Percentiles rank a stretch among this genome's conserved stretches.
Conservation (phyloP, 148 eudicot species). For the Chenopodium album region DNA sequence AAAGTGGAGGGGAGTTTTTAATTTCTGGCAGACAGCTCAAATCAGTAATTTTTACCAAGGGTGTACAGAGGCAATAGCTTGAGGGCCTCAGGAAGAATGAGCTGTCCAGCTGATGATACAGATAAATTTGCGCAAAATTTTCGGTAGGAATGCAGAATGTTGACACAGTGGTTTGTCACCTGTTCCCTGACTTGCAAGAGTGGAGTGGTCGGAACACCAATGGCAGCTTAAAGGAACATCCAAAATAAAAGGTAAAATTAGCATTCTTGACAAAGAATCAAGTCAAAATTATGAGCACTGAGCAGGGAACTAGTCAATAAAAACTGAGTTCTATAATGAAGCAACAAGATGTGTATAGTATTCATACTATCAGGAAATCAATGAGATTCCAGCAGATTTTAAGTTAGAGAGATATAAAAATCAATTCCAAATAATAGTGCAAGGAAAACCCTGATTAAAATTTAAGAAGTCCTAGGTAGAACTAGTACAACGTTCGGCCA, state of each 20-base stretch:
- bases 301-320: neutral
- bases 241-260: constrained; percentile 29
- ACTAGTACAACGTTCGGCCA: neutral
- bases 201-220: constrained; percentile 63
- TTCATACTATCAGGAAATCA: neutral
- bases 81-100: constrained; percentile 97
- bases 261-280: neutral
- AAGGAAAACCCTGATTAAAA: neutral
- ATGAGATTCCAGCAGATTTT: neutral
- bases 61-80: constrained; percentile 88
- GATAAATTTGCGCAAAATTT: constrained; percentile 81
- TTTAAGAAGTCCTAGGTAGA: neutral
- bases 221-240: constrained; percentile 56
- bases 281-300: neutral
- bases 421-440: neutral
- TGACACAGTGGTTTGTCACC: constrained; percentile 77
- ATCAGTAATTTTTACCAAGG: constrained; percentile 52
- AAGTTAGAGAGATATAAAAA: neutral
- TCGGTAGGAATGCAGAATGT: constrained; percentile 78
- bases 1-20: neutral
- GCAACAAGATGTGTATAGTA: neutral
- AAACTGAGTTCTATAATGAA: neutral
- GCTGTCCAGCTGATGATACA: constrained; percentile 83
- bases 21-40: neutral
- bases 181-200: constrained; percentile 82